phyloP scores from a whole-genome alignment of 768 basidiomycete species.

The Cystobasidium tubakii region DNA sequence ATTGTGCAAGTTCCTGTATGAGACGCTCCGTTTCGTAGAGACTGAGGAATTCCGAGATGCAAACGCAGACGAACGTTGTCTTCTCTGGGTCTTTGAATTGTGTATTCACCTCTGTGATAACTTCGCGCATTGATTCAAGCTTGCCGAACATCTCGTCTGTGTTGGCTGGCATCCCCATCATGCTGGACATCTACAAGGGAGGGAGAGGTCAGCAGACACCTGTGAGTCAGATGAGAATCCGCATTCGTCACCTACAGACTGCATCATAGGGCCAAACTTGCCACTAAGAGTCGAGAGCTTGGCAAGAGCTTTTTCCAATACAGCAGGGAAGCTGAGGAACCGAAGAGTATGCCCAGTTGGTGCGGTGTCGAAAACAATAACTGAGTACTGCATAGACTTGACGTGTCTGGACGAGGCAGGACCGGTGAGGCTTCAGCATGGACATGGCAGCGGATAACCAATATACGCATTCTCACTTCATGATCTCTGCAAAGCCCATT shows the following conservation, averaged over 20 bases:
- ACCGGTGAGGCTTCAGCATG: not conserved
- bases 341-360: slow-evolving; percentile 97
- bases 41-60: slow-evolving; percentile 67
- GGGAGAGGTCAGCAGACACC: not conserved
- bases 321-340: slow-evolving; percentile 96
- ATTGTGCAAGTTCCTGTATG: slow-evolving; percentile 58
- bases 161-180: slow-evolving; percentile 91
- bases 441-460: not conserved
- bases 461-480: slow-evolving; percentile 66
- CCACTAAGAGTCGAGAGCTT: slow-evolving; percentile 91
- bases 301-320: slow-evolving; percentile 91
- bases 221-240: not conserved
- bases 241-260: slow-evolving; percentile 54
- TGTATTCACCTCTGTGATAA: slow-evolving; percentile 96
- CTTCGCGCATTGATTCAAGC: slow-evolving; percentile 89
- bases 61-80: slow-evolving; percentile 88
- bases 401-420: slow-evolving; percentile 65
- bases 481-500: slow-evolving; percentile 99
- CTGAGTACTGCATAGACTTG: slow-evolving; percentile 99
- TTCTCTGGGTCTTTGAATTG: slow-evolving; percentile 99
- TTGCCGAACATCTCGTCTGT: slow-evolving; percentile 93
- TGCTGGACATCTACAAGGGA: slow-evolving; percentile 69
- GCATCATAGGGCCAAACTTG: slow-evolving; percentile 93
- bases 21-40: slow-evolving; percentile 97
- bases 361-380: slow-evolving; percentile 98